Base-by-base conservation (phyloP, 176 grass and related monocot species). In the Carex cristatella region DNA sequence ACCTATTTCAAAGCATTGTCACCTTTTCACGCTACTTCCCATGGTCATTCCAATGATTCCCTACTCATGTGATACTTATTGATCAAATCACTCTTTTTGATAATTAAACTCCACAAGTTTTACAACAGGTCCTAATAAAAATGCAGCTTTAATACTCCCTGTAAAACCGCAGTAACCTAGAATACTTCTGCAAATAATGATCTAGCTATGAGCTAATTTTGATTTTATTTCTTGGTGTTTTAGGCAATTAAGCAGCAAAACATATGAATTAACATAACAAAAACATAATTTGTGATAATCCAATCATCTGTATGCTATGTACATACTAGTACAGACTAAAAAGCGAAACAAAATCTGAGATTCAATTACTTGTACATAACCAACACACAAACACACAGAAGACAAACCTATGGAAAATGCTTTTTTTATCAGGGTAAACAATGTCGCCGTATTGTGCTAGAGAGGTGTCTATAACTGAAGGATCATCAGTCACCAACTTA, bases 401-500 rank as follows among this genome's bases (percentile, higher is more conserved):
- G 55, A 2, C 18, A 79, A 88, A 97, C 96, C 91, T 95, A 87
- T 99, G 91, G 84, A 95, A 81, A 86, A 99, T 99, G 85, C 93
- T 92, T 31, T 74, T 82, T 73, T 94, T 94, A 86, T 91, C 90
- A 83, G 96, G 96, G 86, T 99, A 95, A 83, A 92, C 90, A 83
- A 99, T 46, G 78, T 93, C 91, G 49, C 96, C 93, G 59, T 95
- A 99, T 89, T 95, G 87, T 86, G 96, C 82, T 74, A 99, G 96
- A 79, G 96, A 88, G 62, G 81, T 76, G 86, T 99, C 96, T 88
- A 99, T 94, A 84, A 95, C 91, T 64, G 96, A 99, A 66, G 96
- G 96, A 87, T 99, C 96, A 88, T 99, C 96, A 57, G 93, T 99
- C 66, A 94, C 85, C 87, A 99, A 83, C 79, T 87, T 99, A 56